phyloP scores from a whole-genome alignment of 2,329 filamentous ascomycete genomes.

The Fusarium subglutinans region DNA sequence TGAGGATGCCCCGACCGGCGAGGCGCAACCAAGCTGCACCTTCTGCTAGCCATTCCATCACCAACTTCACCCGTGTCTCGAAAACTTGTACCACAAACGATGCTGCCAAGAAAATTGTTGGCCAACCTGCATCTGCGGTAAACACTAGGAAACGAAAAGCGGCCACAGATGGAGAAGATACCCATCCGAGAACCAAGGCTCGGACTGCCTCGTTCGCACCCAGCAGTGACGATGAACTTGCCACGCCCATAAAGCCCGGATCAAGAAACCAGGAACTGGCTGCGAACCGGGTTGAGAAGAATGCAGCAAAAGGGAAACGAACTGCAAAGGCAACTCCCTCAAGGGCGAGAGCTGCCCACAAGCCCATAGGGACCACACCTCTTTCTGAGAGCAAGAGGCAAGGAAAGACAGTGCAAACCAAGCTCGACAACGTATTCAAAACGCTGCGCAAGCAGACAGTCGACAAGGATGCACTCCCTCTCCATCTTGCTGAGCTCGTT shows the following conservation, averaged over 20 bases:
- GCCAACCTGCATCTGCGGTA: constrained; percentile 33
- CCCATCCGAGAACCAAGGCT: constrained; percentile 35
- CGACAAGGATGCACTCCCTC: constrained; percentile 52
- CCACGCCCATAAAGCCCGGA: constrained; percentile 39
- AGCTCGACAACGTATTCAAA: constrained; percentile 54
- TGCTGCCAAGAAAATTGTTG: constrained; percentile 48
- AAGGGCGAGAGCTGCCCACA: constrained; percentile 43
- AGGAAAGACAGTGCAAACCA: constrained; percentile 45
- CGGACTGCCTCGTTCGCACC: constrained; percentile 47
- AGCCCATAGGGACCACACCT: constrained; percentile 45
- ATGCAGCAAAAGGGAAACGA: constrained; percentile 44
- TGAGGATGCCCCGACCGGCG: constrained; percentile 41
- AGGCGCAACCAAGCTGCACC: constrained; percentile 38
- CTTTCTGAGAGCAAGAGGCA: constrained; percentile 45
- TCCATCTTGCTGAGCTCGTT: constrained; percentile 67
- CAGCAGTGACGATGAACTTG: constrained; percentile 47
- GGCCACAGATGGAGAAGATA: constrained; percentile 38
- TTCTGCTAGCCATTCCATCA: constrained; percentile 47
- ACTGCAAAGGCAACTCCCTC: constrained; percentile 44
- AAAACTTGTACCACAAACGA: constrained; percentile 49
- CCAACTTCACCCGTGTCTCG: constrained; percentile 58
- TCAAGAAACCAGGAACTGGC: constrained; percentile 42
- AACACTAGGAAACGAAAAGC: constrained; percentile 53
- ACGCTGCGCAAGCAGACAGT: constrained; percentile 42
- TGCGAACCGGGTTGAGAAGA: background rate